Base-by-base conservation (phyloP, 352 stramenopile genomes). In the Phytopythium boreale region DNA sequence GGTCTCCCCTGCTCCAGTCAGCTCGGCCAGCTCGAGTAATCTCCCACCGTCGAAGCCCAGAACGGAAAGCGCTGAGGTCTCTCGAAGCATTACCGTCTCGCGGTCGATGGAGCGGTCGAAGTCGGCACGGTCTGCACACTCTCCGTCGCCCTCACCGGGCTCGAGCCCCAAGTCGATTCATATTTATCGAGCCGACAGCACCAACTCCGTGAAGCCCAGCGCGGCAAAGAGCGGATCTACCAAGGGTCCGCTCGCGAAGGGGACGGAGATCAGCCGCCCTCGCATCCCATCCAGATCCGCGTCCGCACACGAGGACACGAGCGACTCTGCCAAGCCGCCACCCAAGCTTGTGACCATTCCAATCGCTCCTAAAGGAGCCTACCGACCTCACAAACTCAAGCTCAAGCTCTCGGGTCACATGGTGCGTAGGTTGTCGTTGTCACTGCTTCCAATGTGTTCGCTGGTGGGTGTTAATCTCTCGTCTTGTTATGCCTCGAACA, bases 331-430 rank as follows among this genome's bases (percentile, higher is more conserved):
- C 20, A 87, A 83, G 61, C 65, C 52, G 26, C 49, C 49, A 2
- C 27, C 56, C 2, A 92, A 90, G 63, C 66, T 73, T 17, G 75
- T 62, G 17, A 61, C 75, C 27, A 87, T 88, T 20, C 59, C 77
- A 0, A 64, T 86, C 19, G 82, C 76, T 37, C 66, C 77, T 4
- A 94, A 91, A 59, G 74, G 69, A 9, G 82, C 85, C 8, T 93
- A 89, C 72, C 70, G 82, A 26, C 70, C 88, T 11, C 72, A 91
- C 62, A 96, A 96, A 66, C 80, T 93, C 58, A 96, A 96, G 73
- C 66, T 92, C 29, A 94, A 95, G 68, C 69, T 96, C 27, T 89
- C 82, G 4, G 83, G 85, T 19, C 88, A 96, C 70, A 84, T 96
- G 78, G 85, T 93, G 72, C 39, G 72, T 57, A 19, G 14, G 17